Base-by-base conservation (phyloP, 169 alveolate species). In the Cyclospora cayetanensis region DNA sequence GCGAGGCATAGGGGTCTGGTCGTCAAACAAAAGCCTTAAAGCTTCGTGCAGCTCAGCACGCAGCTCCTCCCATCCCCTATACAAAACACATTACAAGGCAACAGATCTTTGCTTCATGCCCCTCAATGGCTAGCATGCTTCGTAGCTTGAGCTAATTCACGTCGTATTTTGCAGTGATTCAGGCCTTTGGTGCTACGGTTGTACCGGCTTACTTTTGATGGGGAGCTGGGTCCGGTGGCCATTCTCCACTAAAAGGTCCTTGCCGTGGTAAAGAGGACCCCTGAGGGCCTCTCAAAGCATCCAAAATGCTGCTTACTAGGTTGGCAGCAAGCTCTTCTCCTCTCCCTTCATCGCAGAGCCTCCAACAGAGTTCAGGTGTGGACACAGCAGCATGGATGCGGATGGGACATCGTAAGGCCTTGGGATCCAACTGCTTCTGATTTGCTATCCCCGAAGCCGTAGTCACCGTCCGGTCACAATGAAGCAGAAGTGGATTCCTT, bases 251-350 rank as follows among this genome's bases (percentile, higher is more conserved):
- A 15, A 15, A 15, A 15, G n/a, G 7, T 46, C 15, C 15, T 46
- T 46, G 60, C n/a, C 60, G 60, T 11, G 60, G 60, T 7, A 15
- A 15, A 15, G 7, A 39, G 85, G 85, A 63, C 63, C 85, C 85
- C 85, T 29, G 22, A 63, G 85, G 85, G 85, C 85, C 85, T 63
- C 85, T 74, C 85, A 74, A 41, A 20, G 85, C 65, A 74, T 74
- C 85, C 2, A 74, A 9, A 3, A 74, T 74, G 0, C 85, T 29
- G 37, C 41, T 12, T 3, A 74, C 46, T 11, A 74, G 60, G 2
- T 74, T 74, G 5, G 85, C 85, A 20, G 65, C 63, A 1, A 74
- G 35, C 22, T 74, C 85, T 11, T 41, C 85, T 74, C 27, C 37
- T 0, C 37, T 74, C 20, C 85, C 60, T 4, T 34, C 85, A 39